These are phyloP conservation scores for Rhizopogon vulgaris DNA, from an alignment of 768 basidiomycete genomes.

Conservation along the genomic window DNA sequence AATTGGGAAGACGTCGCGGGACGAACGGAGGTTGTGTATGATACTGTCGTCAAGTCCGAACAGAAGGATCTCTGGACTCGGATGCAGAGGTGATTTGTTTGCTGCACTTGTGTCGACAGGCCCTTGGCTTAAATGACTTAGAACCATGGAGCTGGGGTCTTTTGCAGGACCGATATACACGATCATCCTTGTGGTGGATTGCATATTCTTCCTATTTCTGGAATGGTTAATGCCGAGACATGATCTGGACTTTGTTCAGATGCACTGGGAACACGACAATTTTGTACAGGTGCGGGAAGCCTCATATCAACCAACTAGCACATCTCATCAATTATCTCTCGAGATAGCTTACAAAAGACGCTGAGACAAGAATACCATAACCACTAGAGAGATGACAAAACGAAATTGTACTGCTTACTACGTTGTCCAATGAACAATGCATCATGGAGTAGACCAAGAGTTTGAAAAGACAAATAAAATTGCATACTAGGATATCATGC, in stretches of 20 bases:
- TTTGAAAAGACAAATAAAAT: background rate
- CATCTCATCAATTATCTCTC: background rate
- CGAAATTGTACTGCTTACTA: background rate
- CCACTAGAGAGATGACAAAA: background rate
- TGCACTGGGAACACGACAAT: slow-evolving; percentile 47
- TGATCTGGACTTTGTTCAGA: slow-evolving; percentile 67
- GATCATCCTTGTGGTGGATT: slow-evolving; percentile 83
- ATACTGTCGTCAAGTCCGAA: slow-evolving; percentile 51
- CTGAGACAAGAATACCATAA: background rate
- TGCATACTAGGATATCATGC: background rate
- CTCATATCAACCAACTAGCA: background rate
- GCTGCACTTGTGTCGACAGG: background rate
- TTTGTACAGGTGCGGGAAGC: slow-evolving; percentile 26
- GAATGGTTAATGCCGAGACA: slow-evolving; percentile 82
- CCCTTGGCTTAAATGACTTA: slow-evolving; percentile 18
- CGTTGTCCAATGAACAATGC: slow-evolving; percentile 1
- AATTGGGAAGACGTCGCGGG: slow-evolving; percentile 76
- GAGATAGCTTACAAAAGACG: slow-evolving; percentile 8
- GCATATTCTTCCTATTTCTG: slow-evolving; percentile 78
- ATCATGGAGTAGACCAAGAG: background rate
- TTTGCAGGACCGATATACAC: slow-evolving; percentile 86
- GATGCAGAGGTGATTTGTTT: slow-evolving; percentile 54
- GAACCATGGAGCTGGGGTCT: slow-evolving; percentile 71
- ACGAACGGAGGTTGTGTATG: slow-evolving; percentile 82
- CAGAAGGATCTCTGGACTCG: slow-evolving; percentile 74